Base-by-base conservation (phyloP, 2,329 filamentous ascomycete species). In the Penicillium sp. region DNA sequence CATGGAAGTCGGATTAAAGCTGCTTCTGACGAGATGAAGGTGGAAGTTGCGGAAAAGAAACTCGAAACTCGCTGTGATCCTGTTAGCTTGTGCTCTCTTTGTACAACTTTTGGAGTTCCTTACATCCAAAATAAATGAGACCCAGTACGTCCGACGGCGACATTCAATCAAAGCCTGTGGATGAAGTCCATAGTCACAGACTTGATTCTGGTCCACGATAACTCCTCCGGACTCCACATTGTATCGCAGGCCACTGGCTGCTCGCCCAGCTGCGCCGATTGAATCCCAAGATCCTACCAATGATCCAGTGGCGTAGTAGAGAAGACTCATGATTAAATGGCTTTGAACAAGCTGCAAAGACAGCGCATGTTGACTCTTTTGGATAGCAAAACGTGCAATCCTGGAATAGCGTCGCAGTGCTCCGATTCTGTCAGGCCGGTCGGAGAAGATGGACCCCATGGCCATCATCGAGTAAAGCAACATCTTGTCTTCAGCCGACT, bases 91-190 rank as follows among this genome's bases (percentile, higher is more conserved):
- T 39, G 19, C 7, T 27, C 25, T 49, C 13, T 5, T 21, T 11
- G 13, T 29, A 14, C 13, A 33, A 4, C 3, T 9, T 23, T 14
- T 3, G 19, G 14, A 51, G 62, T 42, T 13, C 75, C 80, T 77
- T 72, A 83, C 81, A 73, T 92, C 89, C 71, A 90, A 81, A 64
- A 91, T 76, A 63, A 88, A 90, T 51, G 85, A 82, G 27, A 86
- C 84, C 88, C 88, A 92, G 67, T 91, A 88, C 0, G 88, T 91
- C 55, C 89, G 81, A 61, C 88, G 81, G 58, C 85, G 82, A 64
- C 87, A 88, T 72, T 92, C 89, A 25, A 83, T 81, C 63, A 87
- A 83, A 29, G 83, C 84, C 50, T 74, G 73, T 56, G 78, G 80
- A 63, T 81, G 83, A 61, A 90, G 78, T 21, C 80, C 83, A 66